phyloP scores from a whole-genome alignment of 768 basidiomycete genomes.

The Xerocomellus chrysenteron region DNA sequence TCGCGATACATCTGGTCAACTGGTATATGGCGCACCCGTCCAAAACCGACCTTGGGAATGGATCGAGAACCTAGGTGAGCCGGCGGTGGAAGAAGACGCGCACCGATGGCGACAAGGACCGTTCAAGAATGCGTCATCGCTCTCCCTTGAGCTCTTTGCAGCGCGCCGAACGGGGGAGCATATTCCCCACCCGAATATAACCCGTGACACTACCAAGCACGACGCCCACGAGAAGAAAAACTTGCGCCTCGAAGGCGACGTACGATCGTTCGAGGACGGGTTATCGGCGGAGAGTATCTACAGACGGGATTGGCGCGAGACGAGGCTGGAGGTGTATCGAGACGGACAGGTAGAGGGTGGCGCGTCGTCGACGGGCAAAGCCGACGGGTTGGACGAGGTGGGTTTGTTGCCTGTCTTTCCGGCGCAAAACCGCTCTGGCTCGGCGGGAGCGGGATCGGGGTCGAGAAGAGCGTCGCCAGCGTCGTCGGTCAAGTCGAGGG shows the following conservation, averaged over 20 bases:
- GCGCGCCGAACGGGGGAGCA: slow-evolving; percentile 65
- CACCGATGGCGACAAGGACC: slow-evolving; percentile 42
- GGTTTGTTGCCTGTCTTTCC: slow-evolving; percentile 28
- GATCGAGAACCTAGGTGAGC: slow-evolving; percentile 68
- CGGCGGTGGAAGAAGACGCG: slow-evolving; percentile 42
- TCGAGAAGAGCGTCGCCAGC: slow-evolving; percentile 46
- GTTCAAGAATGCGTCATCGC: slow-evolving; percentile 66
- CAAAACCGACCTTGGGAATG: slow-evolving; percentile 85
- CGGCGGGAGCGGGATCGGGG: slow-evolving; percentile 11
- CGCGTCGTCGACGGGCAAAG: slow-evolving; percentile 3
- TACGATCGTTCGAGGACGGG: slow-evolving; percentile 67
- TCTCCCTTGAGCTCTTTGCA: slow-evolving; percentile 71
- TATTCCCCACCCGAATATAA: slow-evolving; percentile 18
- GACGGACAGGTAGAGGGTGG: slow-evolving; percentile 17
- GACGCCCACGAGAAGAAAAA: slow-evolving; percentile 24
- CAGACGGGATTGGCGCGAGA: slow-evolving; percentile 76
- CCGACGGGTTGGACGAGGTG: slow-evolving; percentile 32
- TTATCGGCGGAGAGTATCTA: slow-evolving; percentile 62
- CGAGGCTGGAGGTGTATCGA: slow-evolving; percentile 39
- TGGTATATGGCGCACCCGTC: slow-evolving; percentile 52
- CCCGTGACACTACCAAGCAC: neutral
- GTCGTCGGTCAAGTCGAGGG: slow-evolving; percentile 48
- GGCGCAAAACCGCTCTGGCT: slow-evolving; percentile 14
- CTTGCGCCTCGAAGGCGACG: slow-evolving; percentile 39
- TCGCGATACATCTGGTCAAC: slow-evolving; percentile 51